phyloP scores from a whole-genome alignment of 768 basidiomycete genomes.

The Russula vinacea region DNA sequence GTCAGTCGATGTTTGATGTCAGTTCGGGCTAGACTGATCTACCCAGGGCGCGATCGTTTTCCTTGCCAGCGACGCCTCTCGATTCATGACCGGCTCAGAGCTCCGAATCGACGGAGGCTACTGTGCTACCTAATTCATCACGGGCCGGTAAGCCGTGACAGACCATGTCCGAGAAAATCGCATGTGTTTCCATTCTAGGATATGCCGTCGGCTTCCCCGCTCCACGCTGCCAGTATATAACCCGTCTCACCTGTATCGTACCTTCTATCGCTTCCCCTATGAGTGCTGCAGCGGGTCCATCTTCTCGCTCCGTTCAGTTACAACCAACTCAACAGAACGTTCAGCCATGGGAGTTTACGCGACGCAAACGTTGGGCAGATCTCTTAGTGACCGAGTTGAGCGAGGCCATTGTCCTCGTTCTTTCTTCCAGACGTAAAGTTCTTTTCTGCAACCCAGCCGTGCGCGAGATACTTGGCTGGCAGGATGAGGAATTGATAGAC shows the following conservation, averaged over 20 bases:
- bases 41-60: constrained; percentile 82
- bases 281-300: constrained; percentile 18
- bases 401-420: constrained; percentile 65
- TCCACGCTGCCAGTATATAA: constrained; percentile 14
- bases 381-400: constrained; percentile 72
- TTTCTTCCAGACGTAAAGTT: constrained; percentile 60
- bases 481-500: constrained; percentile 68
- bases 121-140: constrained; percentile 52
- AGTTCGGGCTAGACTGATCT: neutral
- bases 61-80: constrained; percentile 84
- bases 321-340: constrained; percentile 24
- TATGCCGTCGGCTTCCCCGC: constrained; percentile 24
- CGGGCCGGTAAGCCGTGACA: neutral
- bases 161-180: constrained; percentile 15
- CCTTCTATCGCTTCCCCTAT: constrained; percentile 7
- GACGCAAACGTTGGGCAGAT: constrained; percentile 84
- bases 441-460: constrained; percentile 69
- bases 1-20: constrained; percentile 52
- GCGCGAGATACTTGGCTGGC: constrained; percentile 74
- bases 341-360: constrained; percentile 70
- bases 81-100: constrained; percentile 86
- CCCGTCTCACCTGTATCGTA: neutral
- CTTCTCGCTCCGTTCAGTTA: constrained; percentile 17
- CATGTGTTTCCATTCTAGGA: constrained; percentile 6
- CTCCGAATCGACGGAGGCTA: constrained; percentile 89